Base-by-base conservation (phyloP, 805 yeast species). In the Zygoascus ofunaensis region DNA sequence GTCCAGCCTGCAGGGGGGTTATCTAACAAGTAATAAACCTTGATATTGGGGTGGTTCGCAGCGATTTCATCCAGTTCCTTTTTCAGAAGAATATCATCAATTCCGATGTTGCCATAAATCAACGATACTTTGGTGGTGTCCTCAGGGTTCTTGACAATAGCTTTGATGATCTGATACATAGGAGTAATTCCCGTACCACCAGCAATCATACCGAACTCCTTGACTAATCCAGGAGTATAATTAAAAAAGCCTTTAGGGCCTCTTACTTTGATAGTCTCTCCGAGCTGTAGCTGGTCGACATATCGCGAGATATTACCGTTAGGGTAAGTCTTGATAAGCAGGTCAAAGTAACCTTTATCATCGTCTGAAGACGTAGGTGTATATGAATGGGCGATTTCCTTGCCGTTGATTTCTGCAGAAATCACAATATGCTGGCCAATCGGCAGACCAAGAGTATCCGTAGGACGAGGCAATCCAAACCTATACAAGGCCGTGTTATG, bases 161-260 rank as follows among this genome's bases (percentile, higher is more conserved):
- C 77, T 72, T 39, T 84, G 54, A 63, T 79, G 75, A 87, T 80
- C 70, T 87, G 96, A 65, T 79, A 86, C 96, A 87, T 87, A 61
- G 96, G 96, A 5, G 96, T 82, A 57, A 87, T 82, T 62, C 97
- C 95, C 35, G 96, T 86, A 60, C 97, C 97, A 54, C 97, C 97
- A 34, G 95, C 94, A 53, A 89, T 80, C 97, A 87, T 87, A 41
- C 82, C 87, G 46, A 87, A 72, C 44, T 73, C 71, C 45, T 74
- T 68, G 41, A 77, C 80, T 78, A 83, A 77, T 64, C 84, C 84
- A 54, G 87, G 84, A 40, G 77, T 71, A 68, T 87, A 89, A 47
- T 80, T 76, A 71, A 84, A 87, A 58, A 79, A 79, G 8, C 97
- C 97, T 68, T 85, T 85, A 57, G 97, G 97, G 32, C 97, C 67